Evolutionary conservation across 2,329 filamentous ascomycete species (phyloP), one percentile per base, ranked within the genome.

Genomic region (Diaporthe sp.): DNA sequence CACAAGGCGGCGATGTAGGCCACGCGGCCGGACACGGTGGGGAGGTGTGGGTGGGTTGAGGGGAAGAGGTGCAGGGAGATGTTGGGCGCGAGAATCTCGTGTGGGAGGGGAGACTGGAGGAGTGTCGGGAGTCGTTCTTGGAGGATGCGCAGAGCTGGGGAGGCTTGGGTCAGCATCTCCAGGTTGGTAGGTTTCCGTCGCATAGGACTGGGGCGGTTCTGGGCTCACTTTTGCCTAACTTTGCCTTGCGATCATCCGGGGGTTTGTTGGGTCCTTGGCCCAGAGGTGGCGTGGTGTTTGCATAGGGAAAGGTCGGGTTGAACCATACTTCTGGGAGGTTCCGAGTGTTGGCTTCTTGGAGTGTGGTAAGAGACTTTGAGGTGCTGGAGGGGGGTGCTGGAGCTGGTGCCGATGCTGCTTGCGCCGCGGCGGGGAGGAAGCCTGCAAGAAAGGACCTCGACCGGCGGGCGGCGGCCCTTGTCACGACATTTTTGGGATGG

Each of bases 1-100:
- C 96, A 98, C 51, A 99, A 88, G 3, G 97, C 97, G 25, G 97
- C 96, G 49, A 94, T 94, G 83, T 99, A 99, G 65, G 95, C 94
- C 49, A 98, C 94, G 62, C 94, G 92, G 71, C 97, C 97, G 39
- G 94, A 95, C 55, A 98, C 97, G n/a, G 92, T 94, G 46, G 97
- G 97, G 3, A 99, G 94, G 83, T 96, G 94, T 3, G 94, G 95
- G 81, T 97, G 94, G 0, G 94, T 97, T 39, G 92, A 91, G 51
- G 92, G 92, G 83, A 94, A 94, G 78, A 94, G 90, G 82, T 92
- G 90, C 57, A 94, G 90, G 12, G 90, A 90, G 83, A 94, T 94
- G 81, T 93, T 90, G 46, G 94, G 92, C 55, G 93, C 92, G 78
- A 97, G 91, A 77, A 98, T 90, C 76, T 95, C 92, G 79, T 94